Evolutionary conservation across 768 basidiomycete genomes (phyloP).

Genomic region (Lactarius vividus): DNA sequence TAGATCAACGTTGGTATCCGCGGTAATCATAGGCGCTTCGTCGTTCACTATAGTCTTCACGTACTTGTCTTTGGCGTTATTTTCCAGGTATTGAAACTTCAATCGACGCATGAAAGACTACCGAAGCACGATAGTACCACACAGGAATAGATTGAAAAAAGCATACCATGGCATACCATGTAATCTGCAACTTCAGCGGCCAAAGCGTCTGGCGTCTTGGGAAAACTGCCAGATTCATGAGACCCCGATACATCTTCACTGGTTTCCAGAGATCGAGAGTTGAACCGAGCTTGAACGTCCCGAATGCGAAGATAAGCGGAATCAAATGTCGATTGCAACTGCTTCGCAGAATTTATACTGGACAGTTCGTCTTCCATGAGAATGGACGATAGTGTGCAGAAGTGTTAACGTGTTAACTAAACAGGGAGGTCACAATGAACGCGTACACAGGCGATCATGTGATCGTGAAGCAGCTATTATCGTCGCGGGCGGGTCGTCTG

Average conservation of each 20-base stretch:
- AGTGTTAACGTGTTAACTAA: not conserved
- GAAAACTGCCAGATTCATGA: slow-evolving; percentile 12
- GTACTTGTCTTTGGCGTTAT: slow-evolving; percentile 88
- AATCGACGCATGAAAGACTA: slow-evolving; percentile 75
- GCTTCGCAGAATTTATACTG: slow-evolving; percentile 18
- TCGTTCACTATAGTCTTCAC: slow-evolving; percentile 83
- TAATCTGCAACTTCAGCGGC: slow-evolving; percentile 54
- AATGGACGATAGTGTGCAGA: not conserved
- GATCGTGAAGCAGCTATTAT: not conserved
- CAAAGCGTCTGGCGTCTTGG: slow-evolving; percentile 21
- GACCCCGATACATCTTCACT: slow-evolving; percentile 13
- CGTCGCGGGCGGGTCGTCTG: too few relatives aligned
- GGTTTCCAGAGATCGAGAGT: slow-evolving; percentile 19
- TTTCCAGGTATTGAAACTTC: slow-evolving; percentile 87
- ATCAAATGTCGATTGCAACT: slow-evolving; percentile 22
- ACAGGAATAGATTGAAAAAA: not conserved
- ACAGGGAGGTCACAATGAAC: not conserved
- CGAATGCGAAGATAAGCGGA: slow-evolving; percentile 24
- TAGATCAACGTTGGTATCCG: slow-evolving; percentile 73
- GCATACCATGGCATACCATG: slow-evolving; percentile 58
- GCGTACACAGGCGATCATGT: slow-evolving; percentile 7
- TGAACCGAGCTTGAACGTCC: slow-evolving; percentile 26
- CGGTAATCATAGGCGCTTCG: slow-evolving; percentile 76
- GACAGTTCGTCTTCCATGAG: not conserved
- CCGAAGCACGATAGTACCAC: not conserved